phyloP scores from a whole-genome alignment of 352 stramenopile genomes.

The Aphanomyces stellatus region DNA sequence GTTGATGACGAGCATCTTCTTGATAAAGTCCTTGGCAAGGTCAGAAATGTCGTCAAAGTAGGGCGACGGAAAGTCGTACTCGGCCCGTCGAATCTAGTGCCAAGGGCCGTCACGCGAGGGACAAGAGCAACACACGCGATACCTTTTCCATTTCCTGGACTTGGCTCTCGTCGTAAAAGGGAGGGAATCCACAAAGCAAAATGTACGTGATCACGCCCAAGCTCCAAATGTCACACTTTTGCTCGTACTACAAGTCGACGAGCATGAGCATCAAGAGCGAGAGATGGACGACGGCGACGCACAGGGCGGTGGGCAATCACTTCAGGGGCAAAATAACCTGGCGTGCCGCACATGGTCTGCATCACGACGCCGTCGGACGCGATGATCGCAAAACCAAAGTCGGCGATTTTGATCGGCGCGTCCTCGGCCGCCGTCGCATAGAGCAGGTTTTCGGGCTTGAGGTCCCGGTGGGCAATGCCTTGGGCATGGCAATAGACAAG shows the following conservation, averaged over 20 bases:
- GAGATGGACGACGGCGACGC: neutral
- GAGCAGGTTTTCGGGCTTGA: conserved; percentile 96
- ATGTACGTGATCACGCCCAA: conserved; percentile 89
- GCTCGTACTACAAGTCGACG: conserved; percentile 70
- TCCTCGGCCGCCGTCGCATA: conserved; percentile 75
- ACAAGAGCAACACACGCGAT: neutral
- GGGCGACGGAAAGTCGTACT: conserved; percentile 88
- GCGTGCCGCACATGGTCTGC: conserved; percentile 87
- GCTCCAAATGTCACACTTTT: conserved; percentile 95
- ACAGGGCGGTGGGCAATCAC: conserved; percentile 88
- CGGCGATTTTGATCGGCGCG: conserved; percentile 90
- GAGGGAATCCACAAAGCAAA: conserved; percentile 92
- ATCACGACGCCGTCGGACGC: conserved; percentile 74
- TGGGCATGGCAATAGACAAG: conserved; percentile 79
- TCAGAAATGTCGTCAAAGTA: conserved; percentile 87
- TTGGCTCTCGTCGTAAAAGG: conserved; percentile 94
- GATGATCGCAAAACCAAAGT: conserved; percentile 86
- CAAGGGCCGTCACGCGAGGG: neutral
- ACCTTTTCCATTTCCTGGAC: conserved; percentile 77
- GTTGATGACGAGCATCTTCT: conserved; percentile 88
- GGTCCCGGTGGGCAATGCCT: conserved; percentile 91
- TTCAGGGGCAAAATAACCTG: conserved; percentile 95
- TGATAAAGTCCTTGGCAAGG: conserved; percentile 91
- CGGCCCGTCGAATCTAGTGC: conserved; percentile 61
- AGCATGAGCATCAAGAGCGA: neutral